Percentiles rank a stretch among this genome's conserved stretches.
Conservation (phyloP, 805 yeast genomes). For the Metschnikowia chrysomelidarum region DNA sequence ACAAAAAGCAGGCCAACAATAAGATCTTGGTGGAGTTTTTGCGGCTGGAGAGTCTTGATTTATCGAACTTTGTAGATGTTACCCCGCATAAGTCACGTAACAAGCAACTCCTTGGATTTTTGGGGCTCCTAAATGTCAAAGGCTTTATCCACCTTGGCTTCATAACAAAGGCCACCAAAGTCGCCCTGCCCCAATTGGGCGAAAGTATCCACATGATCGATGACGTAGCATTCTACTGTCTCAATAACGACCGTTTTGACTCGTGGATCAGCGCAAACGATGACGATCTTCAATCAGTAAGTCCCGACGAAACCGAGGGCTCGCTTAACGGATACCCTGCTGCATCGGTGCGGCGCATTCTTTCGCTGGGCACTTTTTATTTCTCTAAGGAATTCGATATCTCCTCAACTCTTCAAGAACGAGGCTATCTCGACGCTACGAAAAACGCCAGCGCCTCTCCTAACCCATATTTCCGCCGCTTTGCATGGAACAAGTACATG, state of each 20-base stretch:
- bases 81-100: slow-evolving; percentile 27
- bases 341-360: slow-evolving; percentile 42
- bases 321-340: slow-evolving; percentile 35
- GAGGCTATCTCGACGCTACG: slow-evolving; percentile 30
- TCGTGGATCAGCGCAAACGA: slow-evolving; percentile 21
- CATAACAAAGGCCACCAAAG: slow-evolving; percentile 51
- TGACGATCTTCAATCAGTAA: slow-evolving; percentile 12
- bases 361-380: slow-evolving; percentile 48
- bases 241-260: slow-evolving; percentile 58
- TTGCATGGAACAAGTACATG: slow-evolving; percentile 53
- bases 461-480: slow-evolving; percentile 43
- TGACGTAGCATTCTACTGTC: slow-evolving; percentile 65
- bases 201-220: slow-evolving; percentile 53
- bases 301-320: slow-evolving; percentile 17
- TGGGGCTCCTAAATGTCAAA: slow-evolving; percentile 59
- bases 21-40: slow-evolving; percentile 54
- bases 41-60: slow-evolving; percentile 37
- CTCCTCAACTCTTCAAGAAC: slow-evolving; percentile 43
- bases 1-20: slow-evolving; percentile 22
- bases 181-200: slow-evolving; percentile 57
- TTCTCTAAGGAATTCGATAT: slow-evolving; percentile 49
- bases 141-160: slow-evolving; percentile 56
- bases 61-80: slow-evolving; percentile 43
- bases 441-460: slow-evolving; percentile 23
- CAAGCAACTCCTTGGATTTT: slow-evolving; percentile 48